A percentile compares a stretch with the other conserved stretches of the same genome.
These are phyloP conservation scores for Pyrrhoderma noxium DNA, from an alignment of 1,284 basidiomycete genomes.

Conservation along the genomic window DNA sequence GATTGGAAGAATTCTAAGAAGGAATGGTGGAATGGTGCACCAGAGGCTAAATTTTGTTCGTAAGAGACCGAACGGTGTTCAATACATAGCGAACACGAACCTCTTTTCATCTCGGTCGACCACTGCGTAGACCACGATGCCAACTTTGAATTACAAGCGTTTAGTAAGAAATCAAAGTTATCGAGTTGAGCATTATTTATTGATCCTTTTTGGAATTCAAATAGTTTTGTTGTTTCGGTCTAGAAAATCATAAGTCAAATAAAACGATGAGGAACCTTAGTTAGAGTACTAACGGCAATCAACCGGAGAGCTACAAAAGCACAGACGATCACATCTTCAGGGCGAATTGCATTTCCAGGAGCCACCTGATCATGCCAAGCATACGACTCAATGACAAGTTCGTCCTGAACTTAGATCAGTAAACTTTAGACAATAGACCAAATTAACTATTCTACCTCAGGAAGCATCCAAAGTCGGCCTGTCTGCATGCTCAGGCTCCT, in stretches of 20 bases:
- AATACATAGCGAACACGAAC: slow-evolving; percentile 30
- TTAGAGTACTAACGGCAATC: slow-evolving; percentile 49
- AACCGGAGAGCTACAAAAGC: slow-evolving; percentile 68
- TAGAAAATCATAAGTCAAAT: slow-evolving; percentile 24
- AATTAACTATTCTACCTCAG: slow-evolving; percentile 39
- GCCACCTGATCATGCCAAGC: slow-evolving; percentile 58
- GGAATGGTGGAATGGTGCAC: slow-evolving; percentile 62
- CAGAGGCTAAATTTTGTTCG: slow-evolving; percentile 39
- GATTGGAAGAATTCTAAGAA: slow-evolving; percentile 69
- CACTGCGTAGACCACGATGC: slow-evolving; percentile 63
- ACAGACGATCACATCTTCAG: slow-evolving; percentile 71
- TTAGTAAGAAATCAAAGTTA: slow-evolving; percentile 62
- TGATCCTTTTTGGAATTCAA: slow-evolving; percentile 48
- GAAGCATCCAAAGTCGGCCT: slow-evolving; percentile 77
- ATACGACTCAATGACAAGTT: slow-evolving; percentile 55
- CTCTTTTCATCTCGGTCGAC: slow-evolving; percentile 61
- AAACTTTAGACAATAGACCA: no score
- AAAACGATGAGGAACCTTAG: background rate
- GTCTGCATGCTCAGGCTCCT: slow-evolving; percentile 77
- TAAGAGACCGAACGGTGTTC: slow-evolving; percentile 14
- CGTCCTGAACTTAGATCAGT: slow-evolving; percentile 35
- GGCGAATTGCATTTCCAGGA: slow-evolving; percentile 44
- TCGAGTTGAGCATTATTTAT: slow-evolving; percentile 39
- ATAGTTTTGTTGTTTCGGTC: slow-evolving; percentile 71
- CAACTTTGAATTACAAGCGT: slow-evolving; percentile 62